Conservation (phyloP, 495 filamentous ascomycete species). For the Terfezia claveryi region DNA sequence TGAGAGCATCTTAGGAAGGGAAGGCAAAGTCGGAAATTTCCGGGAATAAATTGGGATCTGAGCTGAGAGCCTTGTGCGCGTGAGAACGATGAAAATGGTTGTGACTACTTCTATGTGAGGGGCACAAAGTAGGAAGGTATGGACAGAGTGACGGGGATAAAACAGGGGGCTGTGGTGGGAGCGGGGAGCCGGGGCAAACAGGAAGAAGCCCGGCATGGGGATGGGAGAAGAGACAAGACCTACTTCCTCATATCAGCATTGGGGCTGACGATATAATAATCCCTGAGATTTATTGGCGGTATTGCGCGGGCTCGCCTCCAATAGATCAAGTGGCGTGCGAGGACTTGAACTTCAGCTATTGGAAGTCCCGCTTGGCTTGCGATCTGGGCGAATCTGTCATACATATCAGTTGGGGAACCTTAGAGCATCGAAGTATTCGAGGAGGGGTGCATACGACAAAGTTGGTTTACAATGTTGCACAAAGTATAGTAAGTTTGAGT, state of each 20-base stretch:
- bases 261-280: slow-evolving; percentile 84
- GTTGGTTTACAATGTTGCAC: slow-evolving; percentile 64
- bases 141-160: no score
- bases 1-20: slow-evolving; percentile 64
- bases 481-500: slow-evolving; percentile 56
- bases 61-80: slow-evolving; percentile 25
- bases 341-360: slow-evolving; percentile 54
- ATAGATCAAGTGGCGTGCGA: slow-evolving; percentile 80
- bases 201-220: not conserved
- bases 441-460: slow-evolving; percentile 34
- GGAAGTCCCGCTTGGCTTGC: slow-evolving; percentile 49
- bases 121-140: no score
- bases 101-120: not conserved
- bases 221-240: not conserved
- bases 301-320: slow-evolving; percentile 86
- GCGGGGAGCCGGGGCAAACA: no score
- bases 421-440: slow-evolving; percentile 1
- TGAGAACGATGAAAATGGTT: not conserved
- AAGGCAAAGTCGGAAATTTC: slow-evolving; percentile 58
- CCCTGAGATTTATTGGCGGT: slow-evolving; percentile 66
- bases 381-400: slow-evolving; percentile 45
- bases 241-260: slow-evolving; percentile 56
- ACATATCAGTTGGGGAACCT: not conserved
- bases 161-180: no score
- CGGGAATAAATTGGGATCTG: slow-evolving; percentile 44